phyloP scores from a whole-genome alignment of 768 basidiomycete genomes.

The Termitomyces sp. region DNA sequence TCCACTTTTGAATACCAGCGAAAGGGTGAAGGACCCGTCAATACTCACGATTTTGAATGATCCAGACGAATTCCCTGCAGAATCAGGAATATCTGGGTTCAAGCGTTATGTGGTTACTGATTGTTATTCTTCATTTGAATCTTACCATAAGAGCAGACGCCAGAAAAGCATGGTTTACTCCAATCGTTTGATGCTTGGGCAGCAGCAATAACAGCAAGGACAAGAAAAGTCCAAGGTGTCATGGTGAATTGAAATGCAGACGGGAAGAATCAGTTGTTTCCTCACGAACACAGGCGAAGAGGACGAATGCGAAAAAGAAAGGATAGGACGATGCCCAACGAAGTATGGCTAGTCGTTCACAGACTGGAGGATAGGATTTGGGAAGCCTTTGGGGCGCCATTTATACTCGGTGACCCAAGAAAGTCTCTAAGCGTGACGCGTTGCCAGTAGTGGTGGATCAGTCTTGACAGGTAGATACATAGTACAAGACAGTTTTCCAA shows the following conservation, averaged over 20 bases:
- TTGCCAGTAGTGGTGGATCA: not conserved
- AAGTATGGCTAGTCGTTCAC: not conserved
- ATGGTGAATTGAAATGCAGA: not conserved
- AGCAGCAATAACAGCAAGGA: conserved; percentile 10
- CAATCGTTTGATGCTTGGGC: conserved; percentile 35
- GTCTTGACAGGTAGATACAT: not conserved
- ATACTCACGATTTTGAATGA: conserved; percentile 33
- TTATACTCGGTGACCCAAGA: not conserved
- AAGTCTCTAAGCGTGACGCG: not conserved
- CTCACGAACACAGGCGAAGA: conserved; percentile 3
- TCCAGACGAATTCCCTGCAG: conserved; percentile 27
- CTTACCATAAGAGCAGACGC: conserved; percentile 34
- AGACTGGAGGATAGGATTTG: not conserved
- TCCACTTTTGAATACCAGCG: not conserved
- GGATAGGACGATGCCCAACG: conserved; percentile 4
- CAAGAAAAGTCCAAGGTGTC: conserved; percentile 3
- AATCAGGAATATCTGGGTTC: conserved; percentile 23
- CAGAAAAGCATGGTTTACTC: conserved; percentile 31
- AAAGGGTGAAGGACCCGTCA: not conserved
- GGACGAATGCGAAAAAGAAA: conserved; percentile 9
- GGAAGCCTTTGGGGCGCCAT: not conserved
- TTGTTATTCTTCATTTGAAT: not conserved
- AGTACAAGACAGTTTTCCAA: not conserved
- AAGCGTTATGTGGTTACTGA: not conserved
- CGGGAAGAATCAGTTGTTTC: not conserved